phyloP scores from a whole-genome alignment of 2,329 filamentous ascomycete genomes.

The Triangularia setosa region DNA sequence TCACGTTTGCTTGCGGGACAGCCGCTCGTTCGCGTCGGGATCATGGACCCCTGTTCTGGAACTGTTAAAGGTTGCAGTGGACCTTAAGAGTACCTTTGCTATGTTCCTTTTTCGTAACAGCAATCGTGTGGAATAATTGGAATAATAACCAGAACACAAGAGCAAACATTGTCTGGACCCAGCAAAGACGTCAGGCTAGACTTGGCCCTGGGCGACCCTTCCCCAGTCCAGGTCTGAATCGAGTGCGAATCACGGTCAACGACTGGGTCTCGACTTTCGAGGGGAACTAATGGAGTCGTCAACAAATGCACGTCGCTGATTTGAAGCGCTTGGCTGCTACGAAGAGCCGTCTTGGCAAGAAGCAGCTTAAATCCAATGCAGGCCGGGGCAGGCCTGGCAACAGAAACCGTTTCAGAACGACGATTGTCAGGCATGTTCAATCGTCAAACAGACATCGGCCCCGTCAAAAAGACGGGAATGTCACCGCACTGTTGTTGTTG shows the following conservation, averaged over 20 bases:
- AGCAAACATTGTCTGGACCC: no score
- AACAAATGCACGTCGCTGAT: background rate
- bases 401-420: constrained; percentile 29
- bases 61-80: background rate
- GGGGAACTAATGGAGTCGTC: background rate
- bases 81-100: background rate
- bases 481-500: background rate
- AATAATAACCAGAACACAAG: no score
- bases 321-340: constrained; percentile 17
- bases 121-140: background rate
- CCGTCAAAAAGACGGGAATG: background rate
- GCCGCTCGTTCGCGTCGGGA: constrained; percentile 1
- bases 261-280: constrained; percentile 14
- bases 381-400: constrained; percentile 20
- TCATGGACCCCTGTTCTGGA: background rate
- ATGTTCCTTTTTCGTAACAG: background rate
- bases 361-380: constrained; percentile 13
- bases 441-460: background rate
- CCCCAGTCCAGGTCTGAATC: constrained; percentile 8
- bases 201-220: background rate
- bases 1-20: constrained; percentile 5
- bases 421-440: constrained; percentile 23
- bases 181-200: background rate
- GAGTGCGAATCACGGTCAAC: constrained; percentile 9
- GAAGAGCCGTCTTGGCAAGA: constrained; percentile 11